Base-by-base conservation (phyloP, 345 rosid species). In the Punica granatum region DNA sequence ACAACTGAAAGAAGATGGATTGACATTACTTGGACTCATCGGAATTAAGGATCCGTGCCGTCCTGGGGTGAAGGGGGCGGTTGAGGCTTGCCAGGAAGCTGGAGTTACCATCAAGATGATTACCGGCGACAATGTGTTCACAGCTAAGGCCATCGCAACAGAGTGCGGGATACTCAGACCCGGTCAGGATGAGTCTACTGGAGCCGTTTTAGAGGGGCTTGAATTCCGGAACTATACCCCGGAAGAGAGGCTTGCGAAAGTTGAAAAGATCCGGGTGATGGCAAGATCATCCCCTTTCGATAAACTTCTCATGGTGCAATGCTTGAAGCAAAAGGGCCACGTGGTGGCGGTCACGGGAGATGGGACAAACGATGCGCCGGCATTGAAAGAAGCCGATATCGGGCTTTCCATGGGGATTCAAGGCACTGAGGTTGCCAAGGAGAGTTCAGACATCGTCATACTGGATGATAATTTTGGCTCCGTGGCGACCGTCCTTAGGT, bases 321-420 rank as follows among this genome's bases (percentile, higher is more conserved):
- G 93, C 74, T 75, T 92, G 60, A 86, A 82, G 67, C 79, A 78
- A 71, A 70, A 85, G 79, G 90, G 89, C 1, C 88, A 82, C 37
- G 92, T 86, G 2, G 96, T 92, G n/a, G 94, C 94, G 0, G 88
- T 89, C 63, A 87, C 92, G 0, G 89, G 90, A 0, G 96, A 92
- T 37, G 96, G 90, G 2, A 86, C 88, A 0, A 87, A 92, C 46
- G 94, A 92, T 69, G 96, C 98, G 18, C 89, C 88, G 0, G 91
- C 96, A 0, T 70, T 92, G 10, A 89, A 83, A 73, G 96, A 84
- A 74, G 96, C 92, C 0, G 86, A 88, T 66, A 83, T 89, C 0
- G 90, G 96, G 34, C 81, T 92, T 0, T 88, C 96, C 0, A 92
- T 86, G 92, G 94, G 94, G 37, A 86, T 84, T 42, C 86, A 83